These are phyloP conservation scores for Candida namnaoensis DNA, from an alignment of 805 yeast species.

Conservation along the genomic window DNA sequence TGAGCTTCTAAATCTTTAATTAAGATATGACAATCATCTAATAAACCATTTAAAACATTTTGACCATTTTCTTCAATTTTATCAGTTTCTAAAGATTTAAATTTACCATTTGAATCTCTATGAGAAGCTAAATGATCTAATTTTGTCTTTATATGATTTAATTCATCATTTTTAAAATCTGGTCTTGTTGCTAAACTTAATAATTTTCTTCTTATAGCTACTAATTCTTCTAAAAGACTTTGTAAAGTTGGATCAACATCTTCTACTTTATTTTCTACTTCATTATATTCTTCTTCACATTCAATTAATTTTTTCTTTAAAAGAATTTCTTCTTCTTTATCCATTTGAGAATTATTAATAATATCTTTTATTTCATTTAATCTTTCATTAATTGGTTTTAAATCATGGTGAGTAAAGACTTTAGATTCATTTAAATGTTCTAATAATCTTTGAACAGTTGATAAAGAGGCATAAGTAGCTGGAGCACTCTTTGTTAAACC, in stretches of 20 bases:
- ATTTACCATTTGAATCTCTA: slow-evolving; percentile 51
- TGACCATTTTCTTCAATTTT: slow-evolving; percentile 28
- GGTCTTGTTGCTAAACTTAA: slow-evolving; percentile 40
- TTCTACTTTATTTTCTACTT: slow-evolving; percentile 48
- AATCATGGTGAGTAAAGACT: slow-evolving; percentile 78
- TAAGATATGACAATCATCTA: slow-evolving; percentile 77
- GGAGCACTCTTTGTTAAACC: slow-evolving; percentile 89
- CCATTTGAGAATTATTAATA: slow-evolving; percentile 23
- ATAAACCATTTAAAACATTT: slow-evolving; percentile 55
- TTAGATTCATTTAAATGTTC: slow-evolving; percentile 76
- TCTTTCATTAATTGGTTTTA: slow-evolving; percentile 67
- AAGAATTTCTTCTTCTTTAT: slow-evolving; percentile 49
- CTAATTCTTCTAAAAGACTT: slow-evolving; percentile 48
- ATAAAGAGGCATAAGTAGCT: slow-evolving; percentile 83
- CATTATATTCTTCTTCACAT: slow-evolving; percentile 49
- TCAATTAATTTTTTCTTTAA: slow-evolving; percentile 57
- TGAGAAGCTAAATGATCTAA: slow-evolving; percentile 34
- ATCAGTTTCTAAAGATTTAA: slow-evolving; percentile 28
- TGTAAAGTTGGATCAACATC: slow-evolving; percentile 42
- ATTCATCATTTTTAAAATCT: slow-evolving; percentile 19
- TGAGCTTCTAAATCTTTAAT: slow-evolving; percentile 55
- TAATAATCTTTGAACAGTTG: slow-evolving; percentile 78
- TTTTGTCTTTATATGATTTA: slow-evolving; percentile 26
- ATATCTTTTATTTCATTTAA: slow-evolving; percentile 62
- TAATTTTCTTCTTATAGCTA: slow-evolving; percentile 54